A percentile compares a stretch with the other conserved stretches of the same genome.
Conservation (phyloP, 2,329 filamentous ascomycete genomes). For the Exophiala oligosperma region DNA sequence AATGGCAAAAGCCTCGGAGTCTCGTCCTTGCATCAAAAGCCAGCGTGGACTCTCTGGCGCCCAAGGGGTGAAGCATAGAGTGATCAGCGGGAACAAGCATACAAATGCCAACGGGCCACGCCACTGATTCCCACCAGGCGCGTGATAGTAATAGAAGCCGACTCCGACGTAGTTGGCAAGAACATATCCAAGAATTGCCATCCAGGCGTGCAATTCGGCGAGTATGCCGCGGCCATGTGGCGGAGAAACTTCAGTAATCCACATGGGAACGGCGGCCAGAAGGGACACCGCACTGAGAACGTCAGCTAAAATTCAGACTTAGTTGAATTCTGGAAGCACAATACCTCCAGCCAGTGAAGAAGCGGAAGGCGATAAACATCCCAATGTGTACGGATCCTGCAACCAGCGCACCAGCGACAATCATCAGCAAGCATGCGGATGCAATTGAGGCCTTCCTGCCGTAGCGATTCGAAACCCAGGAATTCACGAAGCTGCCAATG, state of each 20-base stretch:
- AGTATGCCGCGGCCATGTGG: constrained; percentile 3
- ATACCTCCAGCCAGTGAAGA: no score
- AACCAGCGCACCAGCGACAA: no score
- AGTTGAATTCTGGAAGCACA: no score
- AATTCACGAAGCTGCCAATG: no score
- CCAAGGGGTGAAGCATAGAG: constrained; percentile 7
- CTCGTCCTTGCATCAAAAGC: constrained; percentile 25
- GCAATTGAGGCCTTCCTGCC: no score
- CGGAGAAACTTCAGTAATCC: constrained; percentile 3
- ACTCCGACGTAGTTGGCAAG: constrained; percentile 3
- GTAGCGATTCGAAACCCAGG: no score
- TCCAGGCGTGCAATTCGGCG: neutral
- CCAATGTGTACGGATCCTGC: no score
- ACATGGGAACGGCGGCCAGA: constrained; percentile 6
- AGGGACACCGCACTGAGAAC: no score
- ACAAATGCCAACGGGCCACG: constrained; percentile 1
- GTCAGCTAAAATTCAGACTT: no score
- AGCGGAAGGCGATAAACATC: no score
- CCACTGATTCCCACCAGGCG: constrained; percentile 25
- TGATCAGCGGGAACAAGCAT: neutral
- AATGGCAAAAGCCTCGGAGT: no score
- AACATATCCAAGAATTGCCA: neutral
- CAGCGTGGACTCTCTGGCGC: constrained; percentile 30
- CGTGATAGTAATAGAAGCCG: constrained; percentile 11
- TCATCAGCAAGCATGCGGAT: no score